Evolutionary conservation across 2,329 filamentous ascomycete genomes (phyloP).

Genomic region (Pyricularia sp.): DNA sequence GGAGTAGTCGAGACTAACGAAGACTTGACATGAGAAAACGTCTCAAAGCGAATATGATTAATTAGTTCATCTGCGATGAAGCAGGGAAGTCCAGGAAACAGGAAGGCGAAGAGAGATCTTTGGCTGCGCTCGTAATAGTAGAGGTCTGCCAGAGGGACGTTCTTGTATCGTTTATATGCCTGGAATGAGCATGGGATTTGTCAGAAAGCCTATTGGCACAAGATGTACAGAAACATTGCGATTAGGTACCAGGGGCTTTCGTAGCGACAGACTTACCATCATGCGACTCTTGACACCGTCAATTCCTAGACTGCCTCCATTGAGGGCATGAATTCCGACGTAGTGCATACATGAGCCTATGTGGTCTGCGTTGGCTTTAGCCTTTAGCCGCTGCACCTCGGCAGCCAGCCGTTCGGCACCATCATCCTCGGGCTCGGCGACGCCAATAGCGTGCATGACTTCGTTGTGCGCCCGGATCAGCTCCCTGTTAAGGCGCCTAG

Average conservation of each 20-base stretch:
- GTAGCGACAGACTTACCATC: constrained; percentile 28
- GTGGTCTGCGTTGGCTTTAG: background rate
- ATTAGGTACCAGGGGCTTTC: background rate
- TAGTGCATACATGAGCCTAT: constrained; percentile 30
- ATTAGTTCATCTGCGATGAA: constrained; percentile 16
- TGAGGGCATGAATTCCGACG: constrained; percentile 25
- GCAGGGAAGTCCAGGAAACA: constrained; percentile 30
- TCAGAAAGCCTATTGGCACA: background rate
- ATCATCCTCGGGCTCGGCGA: constrained; percentile 46
- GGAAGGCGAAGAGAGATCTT: constrained; percentile 22
- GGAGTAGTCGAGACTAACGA: background rate
- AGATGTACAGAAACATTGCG: too few relatives aligned
- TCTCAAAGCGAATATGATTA: background rate
- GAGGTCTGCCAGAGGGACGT: constrained; percentile 38
- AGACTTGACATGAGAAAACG: background rate
- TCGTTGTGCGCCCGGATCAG: constrained; percentile 53
- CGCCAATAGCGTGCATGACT: constrained; percentile 54
- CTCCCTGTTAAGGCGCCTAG: constrained; percentile 44
- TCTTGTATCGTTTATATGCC: constrained; percentile 42
- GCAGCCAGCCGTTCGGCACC: constrained; percentile 28
- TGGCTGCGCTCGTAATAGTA: constrained; percentile 22
- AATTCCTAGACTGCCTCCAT: constrained; percentile 40
- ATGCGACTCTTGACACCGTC: constrained; percentile 44
- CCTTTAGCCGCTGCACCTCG: constrained; percentile 25
- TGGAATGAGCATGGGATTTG: constrained; percentile 14